Conservation (phyloP, 2,329 filamentous ascomycete species). For the Herpotrichia juniperi region DNA sequence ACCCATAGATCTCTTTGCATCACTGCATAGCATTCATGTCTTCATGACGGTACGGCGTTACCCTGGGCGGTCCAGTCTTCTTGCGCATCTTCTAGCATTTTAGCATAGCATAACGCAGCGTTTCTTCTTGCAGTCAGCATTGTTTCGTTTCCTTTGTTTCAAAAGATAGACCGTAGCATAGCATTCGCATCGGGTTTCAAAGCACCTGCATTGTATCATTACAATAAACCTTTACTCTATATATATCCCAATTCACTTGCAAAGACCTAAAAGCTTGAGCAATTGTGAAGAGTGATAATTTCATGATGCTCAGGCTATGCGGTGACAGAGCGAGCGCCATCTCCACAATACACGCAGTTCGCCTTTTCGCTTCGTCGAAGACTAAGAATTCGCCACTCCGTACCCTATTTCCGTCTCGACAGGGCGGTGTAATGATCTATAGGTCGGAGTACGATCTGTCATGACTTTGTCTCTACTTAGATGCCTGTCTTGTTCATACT, state of each 20-base stretch:
- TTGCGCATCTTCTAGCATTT: not conserved
- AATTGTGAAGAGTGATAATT: too few relatives aligned
- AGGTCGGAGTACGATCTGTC: too few relatives aligned
- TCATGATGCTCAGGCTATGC: not conserved
- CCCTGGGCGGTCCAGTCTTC: not conserved
- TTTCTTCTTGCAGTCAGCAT: not conserved
- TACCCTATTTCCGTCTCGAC: too few relatives aligned
- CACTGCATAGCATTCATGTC: constrained; percentile 2
- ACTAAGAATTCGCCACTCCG: too few relatives aligned
- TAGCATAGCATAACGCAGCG: too few relatives aligned
- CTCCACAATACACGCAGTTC: too few relatives aligned
- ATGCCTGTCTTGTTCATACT: too few relatives aligned
- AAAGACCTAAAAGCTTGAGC: too few relatives aligned
- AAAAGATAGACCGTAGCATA: not conserved
- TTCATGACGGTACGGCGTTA: constrained; percentile 3
- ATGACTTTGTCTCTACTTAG: too few relatives aligned
- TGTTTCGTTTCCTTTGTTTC: not conserved
- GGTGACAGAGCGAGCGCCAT: not conserved
- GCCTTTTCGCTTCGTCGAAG: too few relatives aligned
- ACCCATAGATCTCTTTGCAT: not conserved
- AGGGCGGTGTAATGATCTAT: too few relatives aligned
- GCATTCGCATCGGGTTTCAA: not conserved
- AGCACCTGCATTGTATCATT: not conserved
- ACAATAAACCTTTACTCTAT: not conserved
- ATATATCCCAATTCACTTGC: not conserved